Conservation (phyloP, 331 rosid genomes). For the Quercus phellos region DNA sequence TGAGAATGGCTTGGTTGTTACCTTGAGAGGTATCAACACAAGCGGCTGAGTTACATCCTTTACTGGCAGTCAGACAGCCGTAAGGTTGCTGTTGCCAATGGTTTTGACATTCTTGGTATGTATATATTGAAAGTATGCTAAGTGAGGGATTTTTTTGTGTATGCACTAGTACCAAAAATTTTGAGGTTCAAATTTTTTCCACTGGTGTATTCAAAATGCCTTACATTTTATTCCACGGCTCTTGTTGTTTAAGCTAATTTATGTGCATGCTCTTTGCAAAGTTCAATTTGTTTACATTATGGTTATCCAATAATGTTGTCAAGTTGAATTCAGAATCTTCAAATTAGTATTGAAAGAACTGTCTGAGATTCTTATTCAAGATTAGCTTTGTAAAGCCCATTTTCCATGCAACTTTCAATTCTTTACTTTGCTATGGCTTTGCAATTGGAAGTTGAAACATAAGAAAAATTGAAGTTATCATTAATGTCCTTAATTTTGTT, state of each 20-base stretch:
- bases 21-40: constrained; percentile 23
- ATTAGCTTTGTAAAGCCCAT: too few species aligned
- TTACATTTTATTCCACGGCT: neutral
- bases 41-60: constrained; percentile 29
- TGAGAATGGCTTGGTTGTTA: constrained; percentile 24
- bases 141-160: constrained; percentile 9
- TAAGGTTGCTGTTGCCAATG: constrained; percentile 27
- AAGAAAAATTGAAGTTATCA: too few species aligned
- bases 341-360: too few species aligned
- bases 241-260: neutral
- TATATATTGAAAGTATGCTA: constrained; percentile 41
- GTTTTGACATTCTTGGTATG: constrained; percentile 40
- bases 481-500: too few species aligned
- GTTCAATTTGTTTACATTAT: too few species aligned
- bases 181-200: constrained; percentile 13
- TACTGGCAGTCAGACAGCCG: constrained; percentile 28
- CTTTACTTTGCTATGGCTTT: too few species aligned
- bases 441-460: too few species aligned
- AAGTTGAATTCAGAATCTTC: too few species aligned
- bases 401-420: too few species aligned
- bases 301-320: too few species aligned
- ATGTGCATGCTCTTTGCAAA: neutral
- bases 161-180: constrained; percentile 10
- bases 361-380: too few species aligned
- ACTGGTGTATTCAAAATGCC: neutral